Base-by-base conservation (phyloP, 495 filamentous ascomycete species). In the Astrothelium macrocarpum region DNA sequence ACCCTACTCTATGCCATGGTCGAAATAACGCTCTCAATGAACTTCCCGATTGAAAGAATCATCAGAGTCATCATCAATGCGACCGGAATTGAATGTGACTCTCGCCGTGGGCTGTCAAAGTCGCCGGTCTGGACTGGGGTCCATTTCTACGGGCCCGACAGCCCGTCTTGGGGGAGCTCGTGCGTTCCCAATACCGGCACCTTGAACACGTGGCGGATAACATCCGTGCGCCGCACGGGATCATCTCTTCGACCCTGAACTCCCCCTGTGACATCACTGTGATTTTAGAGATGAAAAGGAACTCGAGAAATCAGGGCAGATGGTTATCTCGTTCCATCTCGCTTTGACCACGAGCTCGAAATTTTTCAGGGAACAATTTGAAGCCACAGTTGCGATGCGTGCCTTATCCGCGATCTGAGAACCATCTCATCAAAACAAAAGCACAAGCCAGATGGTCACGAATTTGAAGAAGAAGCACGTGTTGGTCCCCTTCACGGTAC, bases 261-360 rank as follows among this genome's bases (percentile, higher is more conserved):
- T n/a, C 7, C 49, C 49, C 49, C 49, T 56, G 49, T 56, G 49
- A 56, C 49, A 56, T 56, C 49, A 56, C 20, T 56, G 5, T 5
- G 16, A 39, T 39, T 16, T n/a, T 20, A 18, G 45, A 5, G 45
- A n/a, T 20, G 11, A 20, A 20, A 29, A 56, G 3, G 10, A 2
- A 20, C 12, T 29, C 2, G 29, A 29, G 25, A 56, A 56, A 26
- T 29, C 49, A 56, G 29, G 49, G 7, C 4, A 20, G 9, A 7
- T 10, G 25, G 1, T 29, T 16, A 7, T 56, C 3, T 9, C 49
- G 28, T 26, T n/a, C n/a, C 9, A 2, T 11, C n/a, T 18, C n/a
- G 34, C 34, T 14, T 39, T 39, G 34, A 5, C n/a, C n/a, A n/a
- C n/a, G n/a, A n/a, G n/a, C n/a, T n/a, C n/a, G n/a, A n/a, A n/a